Evolutionary conservation across 768 basidiomycete species (phyloP), one percentile per base, ranked within the genome.

Genomic region (Mycena vitilis): DNA sequence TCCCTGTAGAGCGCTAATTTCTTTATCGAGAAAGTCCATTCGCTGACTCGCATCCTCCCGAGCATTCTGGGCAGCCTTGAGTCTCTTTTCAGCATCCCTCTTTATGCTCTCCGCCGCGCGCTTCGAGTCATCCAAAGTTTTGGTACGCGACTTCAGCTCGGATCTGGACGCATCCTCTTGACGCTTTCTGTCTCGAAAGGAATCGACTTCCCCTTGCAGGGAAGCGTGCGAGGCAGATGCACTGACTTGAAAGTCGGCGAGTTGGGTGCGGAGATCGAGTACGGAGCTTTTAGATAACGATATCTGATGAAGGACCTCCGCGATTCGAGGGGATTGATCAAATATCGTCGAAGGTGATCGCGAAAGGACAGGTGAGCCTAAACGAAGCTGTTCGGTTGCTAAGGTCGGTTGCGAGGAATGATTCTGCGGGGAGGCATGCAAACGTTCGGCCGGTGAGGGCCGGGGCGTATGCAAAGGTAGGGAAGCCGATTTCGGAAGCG

Each of bases 21-120:
- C 89, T 68, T 86, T 81, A 68, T 89, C 87, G 62, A 93, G 81
- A 66, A 84, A 81, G 37, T 86, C 85, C 75, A 91, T 85, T 48
- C 86, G 84, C 73, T 84, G 85, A 23, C 78, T 82, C 0, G 91
- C 86, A 62, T 84, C 89, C 74, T 93, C 90, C 40, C 91, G 87
- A 68, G 86, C 81, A 49, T 75, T 83, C 76, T 90, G 89, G 18
- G 88, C 89, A n/a, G 85, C 83, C 73, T 90, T 92, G 66, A 96
- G 84, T 72, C 90, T 90, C 83, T 94, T 95, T 80, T 99, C 97
- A 5, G 92, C 95, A 54, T 98, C 96, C 52, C 89, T 86, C 76
- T 89, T 92, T 59, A 84, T 79, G 58, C 87, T 83, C 79, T 99
- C 98, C 13, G 95, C 95, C 36, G 83, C 83, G 38, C 97, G 90